Percentiles rank a stretch among this genome's conserved stretches.
These are phyloP conservation scores for Tagetes patula DNA, from an alignment of 129 eudicot genomes.

Conservation along the genomic window DNA sequence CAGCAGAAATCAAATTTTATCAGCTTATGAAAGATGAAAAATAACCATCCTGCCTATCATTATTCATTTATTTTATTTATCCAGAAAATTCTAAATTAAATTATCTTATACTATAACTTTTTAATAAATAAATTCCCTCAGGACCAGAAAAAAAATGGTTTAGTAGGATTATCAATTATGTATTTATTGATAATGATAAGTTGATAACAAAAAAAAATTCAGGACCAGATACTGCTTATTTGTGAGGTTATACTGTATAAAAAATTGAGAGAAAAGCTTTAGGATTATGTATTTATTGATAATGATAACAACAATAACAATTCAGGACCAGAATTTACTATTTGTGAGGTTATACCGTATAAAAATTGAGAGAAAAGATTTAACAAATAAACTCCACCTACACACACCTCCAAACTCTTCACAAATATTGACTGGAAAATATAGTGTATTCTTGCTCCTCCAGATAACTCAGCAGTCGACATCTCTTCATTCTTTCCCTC, in stretches of 20 bases:
- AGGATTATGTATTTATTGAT: background rate
- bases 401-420: slow-evolving; percentile 89
- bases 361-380: slow-evolving; percentile 3
- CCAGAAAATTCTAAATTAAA: background rate
- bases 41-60: slow-evolving; percentile 6
- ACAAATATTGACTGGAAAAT: slow-evolving; percentile 93
- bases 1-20: slow-evolving; percentile 19
- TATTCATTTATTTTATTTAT: background rate
- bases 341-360: background rate
- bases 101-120: background rate
- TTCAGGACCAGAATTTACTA: background rate
- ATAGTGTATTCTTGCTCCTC: slow-evolving; percentile 95
- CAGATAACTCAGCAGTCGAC: slow-evolving; percentile 93
- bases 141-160: background rate
- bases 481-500: slow-evolving; percentile 97
- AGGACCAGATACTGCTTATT: background rate
- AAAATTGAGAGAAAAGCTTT: slow-evolving; percentile 5
- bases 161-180: background rate
- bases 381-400: slow-evolving; percentile 12
- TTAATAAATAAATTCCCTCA: background rate
- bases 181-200: background rate
- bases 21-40: slow-evolving; percentile 23
- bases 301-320: background rate
- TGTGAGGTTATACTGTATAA: background rate
- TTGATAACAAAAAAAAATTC: background rate